Conservation (phyloP, 306 rosid genomes). For the Rosa rugosa region DNA sequence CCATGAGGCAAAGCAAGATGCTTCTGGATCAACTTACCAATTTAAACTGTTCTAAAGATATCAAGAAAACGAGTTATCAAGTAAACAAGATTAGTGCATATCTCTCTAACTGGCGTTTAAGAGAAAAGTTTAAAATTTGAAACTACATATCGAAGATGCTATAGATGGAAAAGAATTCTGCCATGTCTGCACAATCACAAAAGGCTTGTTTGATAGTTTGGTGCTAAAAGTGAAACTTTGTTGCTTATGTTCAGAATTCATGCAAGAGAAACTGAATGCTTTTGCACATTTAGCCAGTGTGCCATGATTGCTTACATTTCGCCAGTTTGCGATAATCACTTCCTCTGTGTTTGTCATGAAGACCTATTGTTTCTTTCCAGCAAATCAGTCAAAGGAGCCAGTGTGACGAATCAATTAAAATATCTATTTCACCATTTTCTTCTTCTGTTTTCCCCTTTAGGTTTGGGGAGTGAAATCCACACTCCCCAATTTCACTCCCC, state of each 20-base stretch:
- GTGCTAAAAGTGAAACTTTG: background rate
- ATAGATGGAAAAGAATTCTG: background rate
- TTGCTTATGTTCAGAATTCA: background rate
- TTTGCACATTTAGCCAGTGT: background rate
- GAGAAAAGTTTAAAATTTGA: background rate
- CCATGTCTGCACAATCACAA: background rate
- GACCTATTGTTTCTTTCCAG: background rate
- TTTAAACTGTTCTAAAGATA: background rate
- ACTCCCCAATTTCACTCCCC: no score
- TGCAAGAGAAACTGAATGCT: background rate
- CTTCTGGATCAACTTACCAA: background rate
- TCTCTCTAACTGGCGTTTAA: background rate
- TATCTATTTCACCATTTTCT: background rate
- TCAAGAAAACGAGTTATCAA: background rate
- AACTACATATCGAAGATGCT: background rate
- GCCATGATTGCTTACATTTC: background rate
- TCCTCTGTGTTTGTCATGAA: background rate
- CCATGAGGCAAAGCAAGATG: conserved; percentile 1
- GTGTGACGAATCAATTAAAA: background rate
- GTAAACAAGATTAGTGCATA: background rate
- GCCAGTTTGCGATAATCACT: background rate
- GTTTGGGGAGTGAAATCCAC: no score
- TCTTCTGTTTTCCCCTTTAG: background rate
- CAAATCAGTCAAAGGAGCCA: background rate
- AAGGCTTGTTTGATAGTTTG: background rate